phyloP scores from a whole-genome alignment of 164 flowering plant genomes.

The Annona squamosa region DNA sequence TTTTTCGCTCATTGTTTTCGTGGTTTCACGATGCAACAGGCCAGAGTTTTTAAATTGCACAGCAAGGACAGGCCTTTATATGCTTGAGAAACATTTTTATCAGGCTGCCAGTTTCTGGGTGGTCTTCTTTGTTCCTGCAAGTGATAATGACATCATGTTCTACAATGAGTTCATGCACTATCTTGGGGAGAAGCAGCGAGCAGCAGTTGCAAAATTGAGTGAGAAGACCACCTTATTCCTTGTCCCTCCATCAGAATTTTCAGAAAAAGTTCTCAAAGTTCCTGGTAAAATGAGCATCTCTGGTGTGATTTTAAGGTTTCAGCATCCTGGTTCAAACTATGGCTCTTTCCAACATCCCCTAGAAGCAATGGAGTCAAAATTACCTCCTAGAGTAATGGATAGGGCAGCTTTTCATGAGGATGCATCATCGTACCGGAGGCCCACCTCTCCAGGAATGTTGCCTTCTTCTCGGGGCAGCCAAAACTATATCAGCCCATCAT shows the following conservation, averaged over 20 bases:
- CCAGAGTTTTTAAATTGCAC: slow-evolving; percentile 87
- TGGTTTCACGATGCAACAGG: slow-evolving; percentile 30
- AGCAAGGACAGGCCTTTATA: slow-evolving; percentile 87
- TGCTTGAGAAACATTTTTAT: slow-evolving; percentile 94
- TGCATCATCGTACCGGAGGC: slow-evolving; percentile 22
- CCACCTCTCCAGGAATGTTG: slow-evolving; percentile 25
- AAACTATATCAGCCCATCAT: slow-evolving; percentile 14
- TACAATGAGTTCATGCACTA: slow-evolving; percentile 90
- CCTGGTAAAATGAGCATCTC: slow-evolving; percentile 89
- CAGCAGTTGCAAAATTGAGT: slow-evolving; percentile 88
- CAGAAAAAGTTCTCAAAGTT: slow-evolving; percentile 84
- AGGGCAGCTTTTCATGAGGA: slow-evolving; percentile 24
- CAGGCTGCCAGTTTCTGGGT: slow-evolving; percentile 77
- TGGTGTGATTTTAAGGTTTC: slow-evolving; percentile 76
- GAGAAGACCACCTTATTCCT: slow-evolving; percentile 81
- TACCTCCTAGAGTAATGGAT: slow-evolving; percentile 14
- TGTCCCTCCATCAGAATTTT: slow-evolving; percentile 94
- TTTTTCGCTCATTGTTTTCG: not conserved
- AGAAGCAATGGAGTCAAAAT: slow-evolving; percentile 31
- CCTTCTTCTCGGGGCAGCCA: slow-evolving; percentile 12
- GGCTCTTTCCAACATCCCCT: slow-evolving; percentile 33
- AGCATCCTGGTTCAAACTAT: slow-evolving; percentile 38
- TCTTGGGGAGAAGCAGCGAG: slow-evolving; percentile 83
- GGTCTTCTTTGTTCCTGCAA: slow-evolving; percentile 83
- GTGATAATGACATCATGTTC: slow-evolving; percentile 68